phyloP scores from a whole-genome alignment of 805 yeast genomes.

The Ogataea ramenticola region DNA sequence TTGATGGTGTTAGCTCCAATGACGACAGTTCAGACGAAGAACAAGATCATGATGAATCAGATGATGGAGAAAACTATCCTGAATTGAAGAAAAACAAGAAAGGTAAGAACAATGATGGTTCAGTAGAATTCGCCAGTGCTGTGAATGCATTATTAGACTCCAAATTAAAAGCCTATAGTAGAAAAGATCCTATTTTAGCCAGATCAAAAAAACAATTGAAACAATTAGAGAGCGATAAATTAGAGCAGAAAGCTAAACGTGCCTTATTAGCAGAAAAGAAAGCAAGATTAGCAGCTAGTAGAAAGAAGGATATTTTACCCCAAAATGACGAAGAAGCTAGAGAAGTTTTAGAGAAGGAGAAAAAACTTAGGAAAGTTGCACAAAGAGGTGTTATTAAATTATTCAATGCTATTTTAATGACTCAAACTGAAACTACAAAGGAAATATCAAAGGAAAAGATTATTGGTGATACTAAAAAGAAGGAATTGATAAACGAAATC shows the following conservation, averaged over 20 bases:
- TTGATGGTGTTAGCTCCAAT: slow-evolving; percentile 1
- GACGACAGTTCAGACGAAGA: neutral
- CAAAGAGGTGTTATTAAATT: slow-evolving; percentile 82
- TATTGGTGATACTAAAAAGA: slow-evolving; percentile 39
- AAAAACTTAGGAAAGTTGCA: slow-evolving; percentile 67
- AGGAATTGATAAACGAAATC: slow-evolving; percentile 64
- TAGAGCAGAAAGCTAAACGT: slow-evolving; percentile 78
- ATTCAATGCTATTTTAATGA: slow-evolving; percentile 75
- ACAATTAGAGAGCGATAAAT: slow-evolving; percentile 70
- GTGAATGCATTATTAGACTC: slow-evolving; percentile 80
- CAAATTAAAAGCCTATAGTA: slow-evolving; percentile 78
- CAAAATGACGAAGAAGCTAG: slow-evolving; percentile 50
- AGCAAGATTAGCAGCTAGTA: slow-evolving; percentile 53
- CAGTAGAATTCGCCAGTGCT: slow-evolving; percentile 73
- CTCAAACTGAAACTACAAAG: slow-evolving; percentile 57
- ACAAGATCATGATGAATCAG: too few species aligned
- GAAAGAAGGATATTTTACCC: slow-evolving; percentile 66
- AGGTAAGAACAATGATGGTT: slow-evolving; percentile 59
- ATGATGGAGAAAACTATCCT: slow-evolving; percentile 8
- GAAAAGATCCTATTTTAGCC: slow-evolving; percentile 86
- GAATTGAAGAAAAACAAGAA: slow-evolving; percentile 36
- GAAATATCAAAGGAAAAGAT: slow-evolving; percentile 37
- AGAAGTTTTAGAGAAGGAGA: slow-evolving; percentile 57
- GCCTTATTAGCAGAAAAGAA: slow-evolving; percentile 66
- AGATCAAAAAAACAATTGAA: slow-evolving; percentile 65